Evolutionary conservation across 306 rosid genomes (phyloP), one percentile per base, ranked within the genome.

Genomic region (Dalbergia cochinchinensis): DNA sequence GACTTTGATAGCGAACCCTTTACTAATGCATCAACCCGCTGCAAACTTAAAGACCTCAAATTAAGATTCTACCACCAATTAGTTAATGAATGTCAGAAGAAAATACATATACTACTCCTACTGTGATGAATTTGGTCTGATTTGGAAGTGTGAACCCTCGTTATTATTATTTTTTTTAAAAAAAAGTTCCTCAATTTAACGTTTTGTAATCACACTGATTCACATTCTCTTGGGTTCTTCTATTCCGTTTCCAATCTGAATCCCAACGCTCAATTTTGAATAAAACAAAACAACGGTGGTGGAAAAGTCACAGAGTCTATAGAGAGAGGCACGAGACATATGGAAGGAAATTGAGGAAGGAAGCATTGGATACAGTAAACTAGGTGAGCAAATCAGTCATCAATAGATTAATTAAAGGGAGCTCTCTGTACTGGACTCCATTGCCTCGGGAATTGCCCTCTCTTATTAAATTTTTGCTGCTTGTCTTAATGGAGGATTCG

Each of bases 11-110:
- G 31, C 51, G 41, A 74, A 57, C 19, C 60, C 63, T 4, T 5
- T 22, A 10, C 42, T 13, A 15, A 58, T 14, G 82, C 97, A 90
- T 87, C 94, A 83, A 84, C 75, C 82, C 90, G 54, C 82, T 73
- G 88, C 41, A 41, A 65, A 80, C 65, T 87, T 79, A 86, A 83
- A 75, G 60, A 39, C 53, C 55, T 59, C 20, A 18, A 14, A 16
- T 77, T 71, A 55, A 79, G 64, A 69, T 62, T 31, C 44, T 50
- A 35, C 58, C 35, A 48, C 44, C 44, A 12, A 85, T 57, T 67
- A 45, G 33, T 67, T 18, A 68, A 78, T 60, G 63, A 45, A 34
- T 47, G 80, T 48, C 74, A 72, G 66, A 63, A 78, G 77, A 77
- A 76, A 67, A 62, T 34, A 65, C 9, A 5, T 6, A n/a, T 6